These are phyloP conservation scores for Glonium stellatum DNA, from an alignment of 495 filamentous ascomycete species.

Conservation along the genomic window DNA sequence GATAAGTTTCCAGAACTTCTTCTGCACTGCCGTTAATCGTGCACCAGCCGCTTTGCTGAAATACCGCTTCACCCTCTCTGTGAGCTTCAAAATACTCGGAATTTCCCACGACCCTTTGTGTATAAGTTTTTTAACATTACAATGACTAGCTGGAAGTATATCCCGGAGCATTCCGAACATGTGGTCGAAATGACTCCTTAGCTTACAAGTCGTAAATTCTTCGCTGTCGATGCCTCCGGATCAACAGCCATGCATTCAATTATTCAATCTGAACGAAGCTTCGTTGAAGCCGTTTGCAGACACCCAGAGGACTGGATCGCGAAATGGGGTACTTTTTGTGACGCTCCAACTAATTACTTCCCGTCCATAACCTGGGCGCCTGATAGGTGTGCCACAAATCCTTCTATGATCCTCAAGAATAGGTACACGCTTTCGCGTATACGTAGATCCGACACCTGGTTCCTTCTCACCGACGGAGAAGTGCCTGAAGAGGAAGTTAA, in stretches of 20 bases:
- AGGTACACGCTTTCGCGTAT: constrained; percentile 1
- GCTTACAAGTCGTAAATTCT: neutral
- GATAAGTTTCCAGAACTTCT: no score
- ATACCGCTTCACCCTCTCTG: no score
- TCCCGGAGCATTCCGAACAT: neutral
- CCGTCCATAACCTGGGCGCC: constrained; percentile 3
- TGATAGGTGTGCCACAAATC: constrained; percentile 7
- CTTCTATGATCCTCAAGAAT: constrained; percentile 10
- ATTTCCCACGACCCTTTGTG: no score
- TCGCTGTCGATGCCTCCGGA: constrained; percentile 6
- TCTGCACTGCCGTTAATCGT: no score
- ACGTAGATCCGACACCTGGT: constrained; percentile 18
- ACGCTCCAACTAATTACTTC: constrained; percentile 8
- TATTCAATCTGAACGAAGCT: neutral
- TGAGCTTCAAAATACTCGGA: no score
- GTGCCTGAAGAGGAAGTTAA: constrained; percentile 11
- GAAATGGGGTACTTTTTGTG: constrained; percentile 15
- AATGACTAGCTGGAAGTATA: neutral
- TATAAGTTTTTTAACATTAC: no score
- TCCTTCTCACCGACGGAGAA: constrained; percentile 19
- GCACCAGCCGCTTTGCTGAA: no score
- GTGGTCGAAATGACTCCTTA: neutral
- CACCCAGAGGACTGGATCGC: constrained; percentile 4
- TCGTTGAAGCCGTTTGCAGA: neutral
- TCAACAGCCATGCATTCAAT: neutral